Evolutionary conservation across 129 eudicot genomes (phyloP).

Genomic region (Arctium lappa): DNA sequence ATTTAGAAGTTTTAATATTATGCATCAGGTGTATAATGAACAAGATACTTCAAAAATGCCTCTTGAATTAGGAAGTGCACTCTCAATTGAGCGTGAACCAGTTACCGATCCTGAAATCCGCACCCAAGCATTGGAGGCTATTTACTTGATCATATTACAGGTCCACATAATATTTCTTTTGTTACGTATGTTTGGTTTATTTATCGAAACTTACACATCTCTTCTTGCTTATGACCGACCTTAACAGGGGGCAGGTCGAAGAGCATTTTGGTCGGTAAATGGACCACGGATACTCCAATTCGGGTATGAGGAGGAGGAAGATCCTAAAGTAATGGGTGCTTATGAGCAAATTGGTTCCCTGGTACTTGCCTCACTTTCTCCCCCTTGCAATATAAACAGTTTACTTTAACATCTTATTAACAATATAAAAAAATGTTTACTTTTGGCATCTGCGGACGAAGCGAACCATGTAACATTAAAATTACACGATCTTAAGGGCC

Average conservation of each 20-base stretch:
- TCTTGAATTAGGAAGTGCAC: constrained; percentile 83
- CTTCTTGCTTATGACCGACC: neutral
- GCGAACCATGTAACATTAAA: neutral
- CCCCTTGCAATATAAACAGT: neutral
- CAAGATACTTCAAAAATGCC: constrained; percentile 97
- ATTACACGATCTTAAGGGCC: neutral
- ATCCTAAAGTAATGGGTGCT: constrained; percentile 91
- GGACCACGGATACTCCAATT: constrained; percentile 92
- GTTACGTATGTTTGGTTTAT: neutral
- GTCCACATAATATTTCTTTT: constrained; percentile 29
- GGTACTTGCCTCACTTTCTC: constrained; percentile 42
- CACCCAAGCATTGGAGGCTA: constrained; percentile 78
- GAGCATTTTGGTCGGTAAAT: constrained; percentile 95
- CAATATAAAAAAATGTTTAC: neutral
- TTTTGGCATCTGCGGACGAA: neutral
- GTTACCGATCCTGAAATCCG: constrained; percentile 85
- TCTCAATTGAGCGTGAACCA: constrained; percentile 85
- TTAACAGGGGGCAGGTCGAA: constrained; percentile 78
- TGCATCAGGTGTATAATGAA: constrained; percentile 64
- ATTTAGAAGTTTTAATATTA: neutral
- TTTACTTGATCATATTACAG: constrained; percentile 76
- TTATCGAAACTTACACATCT: neutral
- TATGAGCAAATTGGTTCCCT: constrained; percentile 88
- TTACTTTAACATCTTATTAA: neutral
- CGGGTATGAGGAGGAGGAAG: constrained; percentile 85